phyloP scores from a whole-genome alignment of 169 alveolate genomes.

The Pseudocohnilembus persalinus region DNA sequence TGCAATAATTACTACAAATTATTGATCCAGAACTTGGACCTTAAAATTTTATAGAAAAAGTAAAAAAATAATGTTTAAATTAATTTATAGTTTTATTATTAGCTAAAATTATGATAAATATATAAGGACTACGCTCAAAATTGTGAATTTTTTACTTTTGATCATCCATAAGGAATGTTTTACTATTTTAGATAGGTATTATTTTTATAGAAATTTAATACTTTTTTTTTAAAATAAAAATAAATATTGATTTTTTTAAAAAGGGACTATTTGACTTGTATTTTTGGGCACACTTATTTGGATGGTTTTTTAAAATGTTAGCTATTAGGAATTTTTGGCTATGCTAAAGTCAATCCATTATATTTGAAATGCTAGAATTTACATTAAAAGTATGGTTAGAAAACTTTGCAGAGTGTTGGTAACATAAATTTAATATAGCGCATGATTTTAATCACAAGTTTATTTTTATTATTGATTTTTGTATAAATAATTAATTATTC shows the following conservation, averaged over 20 bases:
- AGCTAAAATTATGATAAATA: background rate
- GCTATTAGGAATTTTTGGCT: background rate
- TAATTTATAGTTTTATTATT: background rate
- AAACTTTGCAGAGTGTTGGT: background rate
- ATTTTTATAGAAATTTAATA: too few relatives aligned
- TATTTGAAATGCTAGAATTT: background rate
- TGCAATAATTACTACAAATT: background rate
- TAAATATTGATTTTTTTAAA: too few relatives aligned
- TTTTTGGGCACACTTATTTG: background rate
- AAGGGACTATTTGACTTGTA: background rate
- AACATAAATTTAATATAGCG: too few relatives aligned
- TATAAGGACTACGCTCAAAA: background rate
- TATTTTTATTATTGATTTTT: too few relatives aligned
- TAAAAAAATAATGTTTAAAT: too few relatives aligned
- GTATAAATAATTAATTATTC: too few relatives aligned
- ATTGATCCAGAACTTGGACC: background rate
- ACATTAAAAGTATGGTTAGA: background rate
- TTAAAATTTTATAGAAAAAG: background rate
- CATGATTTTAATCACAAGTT: too few relatives aligned
- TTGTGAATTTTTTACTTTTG: background rate
- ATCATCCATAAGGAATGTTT: background rate
- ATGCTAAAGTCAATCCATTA: background rate
- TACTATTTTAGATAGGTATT: background rate
- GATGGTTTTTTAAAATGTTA: background rate
- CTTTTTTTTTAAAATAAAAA: too few relatives aligned